A percentile compares a stretch with the other conserved stretches of the same genome.
phyloP scores from a whole-genome alignment of 805 yeast genomes.

The Ogataea ganodermae region DNA sequence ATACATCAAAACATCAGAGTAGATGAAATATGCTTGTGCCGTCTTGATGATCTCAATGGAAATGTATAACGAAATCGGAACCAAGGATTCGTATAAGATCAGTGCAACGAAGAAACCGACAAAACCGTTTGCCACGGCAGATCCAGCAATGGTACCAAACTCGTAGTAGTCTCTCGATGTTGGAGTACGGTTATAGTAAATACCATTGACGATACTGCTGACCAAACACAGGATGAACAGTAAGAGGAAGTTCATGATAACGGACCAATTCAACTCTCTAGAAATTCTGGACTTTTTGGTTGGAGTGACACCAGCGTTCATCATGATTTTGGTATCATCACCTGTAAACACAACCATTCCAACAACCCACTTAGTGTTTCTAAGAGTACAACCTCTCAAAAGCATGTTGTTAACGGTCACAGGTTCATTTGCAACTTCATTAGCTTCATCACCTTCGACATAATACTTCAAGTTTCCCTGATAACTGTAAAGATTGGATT shows the following conservation, averaged over 20 bases:
- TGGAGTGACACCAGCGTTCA: conserved; percentile 79
- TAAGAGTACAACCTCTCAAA: conserved; percentile 72
- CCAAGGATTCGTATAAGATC: conserved; percentile 75
- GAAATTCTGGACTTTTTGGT: conserved; percentile 75
- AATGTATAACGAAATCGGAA: conserved; percentile 80
- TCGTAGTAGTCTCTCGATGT: conserved; percentile 67
- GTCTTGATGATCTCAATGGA: conserved; percentile 83
- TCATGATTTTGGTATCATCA: conserved; percentile 76
- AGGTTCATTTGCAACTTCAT: conserved; percentile 54
- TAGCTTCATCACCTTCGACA: conserved; percentile 39
- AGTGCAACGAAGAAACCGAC: conserved; percentile 75
- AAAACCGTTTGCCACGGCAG: conserved; percentile 67
- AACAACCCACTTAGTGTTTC: conserved; percentile 83
- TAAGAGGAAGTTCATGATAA: conserved; percentile 62
- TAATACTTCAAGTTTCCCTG: conserved; percentile 66
- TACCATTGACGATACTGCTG: conserved; percentile 71
- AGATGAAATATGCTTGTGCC: conserved; percentile 78
- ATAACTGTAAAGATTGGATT: conserved; percentile 72
- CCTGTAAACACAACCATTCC: conserved; percentile 80
- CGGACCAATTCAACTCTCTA: conserved; percentile 69
- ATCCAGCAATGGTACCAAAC: conserved; percentile 66
- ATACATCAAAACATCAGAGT: conserved; percentile 73
- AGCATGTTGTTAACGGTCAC: conserved; percentile 68
- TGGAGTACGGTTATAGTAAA: conserved; percentile 49
- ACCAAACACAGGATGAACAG: conserved; percentile 68